Evolutionary conservation across 140 eudicot genomes (phyloP).

Genomic region (Bidens hawaiensis): DNA sequence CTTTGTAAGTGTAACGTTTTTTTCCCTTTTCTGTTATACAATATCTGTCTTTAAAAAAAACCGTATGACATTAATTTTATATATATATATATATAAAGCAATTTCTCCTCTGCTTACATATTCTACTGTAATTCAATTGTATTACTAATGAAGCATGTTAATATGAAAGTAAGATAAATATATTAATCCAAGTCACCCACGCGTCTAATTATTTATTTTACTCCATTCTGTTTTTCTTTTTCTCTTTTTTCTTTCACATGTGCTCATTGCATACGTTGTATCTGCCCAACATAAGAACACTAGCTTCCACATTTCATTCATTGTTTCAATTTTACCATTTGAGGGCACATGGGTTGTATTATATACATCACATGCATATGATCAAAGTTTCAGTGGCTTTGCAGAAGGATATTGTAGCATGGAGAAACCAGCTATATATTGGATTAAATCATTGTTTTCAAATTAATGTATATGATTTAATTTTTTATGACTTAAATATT

Average conservation of each 20-base stretch:
- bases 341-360: constrained; percentile 25
- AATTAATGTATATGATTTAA: not conserved
- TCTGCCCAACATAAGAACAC: constrained; percentile 13
- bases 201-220: not conserved
- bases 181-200: constrained; percentile 4
- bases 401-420: constrained; percentile 15
- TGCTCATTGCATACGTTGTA: constrained; percentile 28
- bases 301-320: constrained; percentile 14
- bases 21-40: too few species aligned
- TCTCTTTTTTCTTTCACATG: constrained; percentile 8
- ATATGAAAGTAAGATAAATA: not conserved
- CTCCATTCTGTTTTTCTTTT: not conserved
- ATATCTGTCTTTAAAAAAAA: too few species aligned
- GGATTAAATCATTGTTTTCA: not conserved
- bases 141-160: too few species aligned
- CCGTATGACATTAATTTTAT: too few species aligned
- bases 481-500: too few species aligned
- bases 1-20: too few species aligned
- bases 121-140: too few species aligned
- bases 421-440: not conserved
- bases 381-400: constrained; percentile 17
- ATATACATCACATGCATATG: not conserved
- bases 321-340: constrained; percentile 11
- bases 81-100: too few species aligned
- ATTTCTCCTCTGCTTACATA: too few species aligned